Evolutionary conservation across 139 green algal genomes (phyloP).

Genomic region (Chlamydomonas incerta): DNA sequence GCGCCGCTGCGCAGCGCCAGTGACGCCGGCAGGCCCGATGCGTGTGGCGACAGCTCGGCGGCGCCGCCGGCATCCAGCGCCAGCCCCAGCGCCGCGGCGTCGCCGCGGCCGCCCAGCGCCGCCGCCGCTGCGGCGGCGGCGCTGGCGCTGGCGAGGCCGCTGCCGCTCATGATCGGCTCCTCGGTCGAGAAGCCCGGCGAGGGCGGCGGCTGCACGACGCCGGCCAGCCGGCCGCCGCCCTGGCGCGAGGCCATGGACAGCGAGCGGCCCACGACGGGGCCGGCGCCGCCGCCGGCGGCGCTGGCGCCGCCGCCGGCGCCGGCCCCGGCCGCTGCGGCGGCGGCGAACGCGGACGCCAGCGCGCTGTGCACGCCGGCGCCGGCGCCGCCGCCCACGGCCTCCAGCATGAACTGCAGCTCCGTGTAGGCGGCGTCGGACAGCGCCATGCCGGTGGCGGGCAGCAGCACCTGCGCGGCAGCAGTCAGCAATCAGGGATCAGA

Average conservation of each 20-base stretch:
- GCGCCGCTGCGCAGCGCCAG: neutral
- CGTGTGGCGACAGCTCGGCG: neutral
- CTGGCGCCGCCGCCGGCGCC: too few relatives aligned
- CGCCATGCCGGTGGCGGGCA: neutral
- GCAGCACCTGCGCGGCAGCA: neutral
- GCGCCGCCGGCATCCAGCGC: neutral
- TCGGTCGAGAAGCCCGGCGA: too few relatives aligned
- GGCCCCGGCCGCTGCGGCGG: too few relatives aligned
- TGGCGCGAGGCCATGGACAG: too few relatives aligned
- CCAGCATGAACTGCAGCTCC: constrained; percentile 30
- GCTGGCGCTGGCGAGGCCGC: neutral
- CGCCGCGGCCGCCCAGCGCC: neutral
- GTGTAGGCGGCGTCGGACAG: neutral
- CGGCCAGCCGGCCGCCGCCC: too few relatives aligned
- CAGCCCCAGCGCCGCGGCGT: neutral
- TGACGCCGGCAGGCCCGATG: neutral
- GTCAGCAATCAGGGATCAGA: too few relatives aligned
- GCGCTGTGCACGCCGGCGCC: neutral
- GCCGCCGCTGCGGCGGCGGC: neutral
- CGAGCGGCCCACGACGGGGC: neutral
- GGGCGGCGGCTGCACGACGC: too few relatives aligned
- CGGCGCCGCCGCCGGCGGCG: too few relatives aligned
- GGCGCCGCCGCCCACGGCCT: neutral
- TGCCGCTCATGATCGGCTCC: too few relatives aligned
- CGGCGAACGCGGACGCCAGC: too few relatives aligned